Conservation (phyloP, 768 basidiomycete species). For the Leccinum barrowsii region DNA sequence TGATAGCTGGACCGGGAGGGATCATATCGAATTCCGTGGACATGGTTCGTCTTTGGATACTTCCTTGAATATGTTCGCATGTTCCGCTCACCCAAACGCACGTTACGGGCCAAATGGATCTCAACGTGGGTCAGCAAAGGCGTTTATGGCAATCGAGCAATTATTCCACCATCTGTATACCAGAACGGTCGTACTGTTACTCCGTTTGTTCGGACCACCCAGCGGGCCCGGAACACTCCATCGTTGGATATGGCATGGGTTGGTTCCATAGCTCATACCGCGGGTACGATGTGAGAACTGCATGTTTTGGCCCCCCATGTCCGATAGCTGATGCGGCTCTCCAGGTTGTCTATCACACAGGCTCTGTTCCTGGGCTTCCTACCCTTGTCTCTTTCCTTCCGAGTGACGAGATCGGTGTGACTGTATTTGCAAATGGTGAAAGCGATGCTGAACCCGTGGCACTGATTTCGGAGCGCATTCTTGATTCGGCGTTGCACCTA, state of each 20-base stretch:
- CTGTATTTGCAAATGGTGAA: constrained; percentile 32
- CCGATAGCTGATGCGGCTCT: not conserved
- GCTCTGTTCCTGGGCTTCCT: constrained; percentile 34
- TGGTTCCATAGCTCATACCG: constrained; percentile 38
- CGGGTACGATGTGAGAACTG: constrained; percentile 37
- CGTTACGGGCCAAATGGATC: constrained; percentile 39
- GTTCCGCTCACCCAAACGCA: not conserved
- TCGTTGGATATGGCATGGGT: constrained; percentile 40
- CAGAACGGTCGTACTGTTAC: constrained; percentile 31
- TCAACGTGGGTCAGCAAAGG: constrained; percentile 34
- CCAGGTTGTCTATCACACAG: constrained; percentile 35
- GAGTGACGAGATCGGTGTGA: constrained; percentile 33
- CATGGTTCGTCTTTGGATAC: constrained; percentile 35
- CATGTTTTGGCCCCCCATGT: not conserved
- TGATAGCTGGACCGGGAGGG: constrained; percentile 39
- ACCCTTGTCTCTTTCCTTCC: constrained; percentile 34
- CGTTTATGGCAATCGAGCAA: constrained; percentile 24
- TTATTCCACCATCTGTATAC: constrained; percentile 34
- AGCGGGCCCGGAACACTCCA: constrained; percentile 19
- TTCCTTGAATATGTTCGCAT: not conserved
- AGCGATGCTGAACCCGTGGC: constrained; percentile 13
- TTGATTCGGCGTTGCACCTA: constrained; percentile 23
- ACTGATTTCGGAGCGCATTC: constrained; percentile 14
- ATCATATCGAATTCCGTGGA: constrained; percentile 42
- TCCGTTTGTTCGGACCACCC: constrained; percentile 18